These are phyloP conservation scores for Paraconiothyrium brasiliense DNA, from an alignment of 2,329 filamentous ascomycete genomes.

Conservation along the genomic window DNA sequence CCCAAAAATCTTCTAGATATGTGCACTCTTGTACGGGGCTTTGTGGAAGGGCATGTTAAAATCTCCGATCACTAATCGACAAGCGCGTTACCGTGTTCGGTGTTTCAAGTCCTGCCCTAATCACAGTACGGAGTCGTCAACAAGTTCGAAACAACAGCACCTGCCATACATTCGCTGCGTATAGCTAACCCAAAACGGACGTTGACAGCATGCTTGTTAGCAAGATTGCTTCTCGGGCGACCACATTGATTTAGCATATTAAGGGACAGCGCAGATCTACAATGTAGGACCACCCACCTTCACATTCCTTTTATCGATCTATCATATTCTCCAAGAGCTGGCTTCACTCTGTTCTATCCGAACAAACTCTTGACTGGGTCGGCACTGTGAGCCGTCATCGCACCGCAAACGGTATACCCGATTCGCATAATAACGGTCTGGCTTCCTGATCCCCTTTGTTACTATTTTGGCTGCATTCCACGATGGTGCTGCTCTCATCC, in stretches of 20 bases:
- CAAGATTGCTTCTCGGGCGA: neutral
- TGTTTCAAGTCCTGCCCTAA: neutral
- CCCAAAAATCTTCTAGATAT: neutral
- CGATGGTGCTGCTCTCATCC: neutral
- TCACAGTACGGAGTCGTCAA: neutral
- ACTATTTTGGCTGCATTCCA: neutral
- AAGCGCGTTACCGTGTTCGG: neutral
- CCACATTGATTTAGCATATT: neutral
- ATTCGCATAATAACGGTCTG: neutral
- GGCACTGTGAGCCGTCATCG: neutral
- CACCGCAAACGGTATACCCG: neutral
- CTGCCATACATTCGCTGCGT: neutral
- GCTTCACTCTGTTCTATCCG: neutral
- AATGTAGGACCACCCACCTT: neutral
- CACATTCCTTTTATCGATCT: neutral
- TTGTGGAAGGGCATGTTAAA: neutral
- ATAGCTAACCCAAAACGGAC: constrained; percentile 4
- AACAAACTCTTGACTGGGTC: neutral
- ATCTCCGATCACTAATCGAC: neutral
- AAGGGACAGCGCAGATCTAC: neutral
- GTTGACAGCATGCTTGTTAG: neutral
- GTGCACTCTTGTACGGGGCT: too few species aligned
- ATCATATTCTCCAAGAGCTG: neutral
- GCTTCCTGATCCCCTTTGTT: neutral
- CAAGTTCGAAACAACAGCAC: neutral